These are phyloP conservation scores for Bacidia gigantensis DNA, from an alignment of 495 filamentous ascomycete genomes.

Conservation along the genomic window DNA sequence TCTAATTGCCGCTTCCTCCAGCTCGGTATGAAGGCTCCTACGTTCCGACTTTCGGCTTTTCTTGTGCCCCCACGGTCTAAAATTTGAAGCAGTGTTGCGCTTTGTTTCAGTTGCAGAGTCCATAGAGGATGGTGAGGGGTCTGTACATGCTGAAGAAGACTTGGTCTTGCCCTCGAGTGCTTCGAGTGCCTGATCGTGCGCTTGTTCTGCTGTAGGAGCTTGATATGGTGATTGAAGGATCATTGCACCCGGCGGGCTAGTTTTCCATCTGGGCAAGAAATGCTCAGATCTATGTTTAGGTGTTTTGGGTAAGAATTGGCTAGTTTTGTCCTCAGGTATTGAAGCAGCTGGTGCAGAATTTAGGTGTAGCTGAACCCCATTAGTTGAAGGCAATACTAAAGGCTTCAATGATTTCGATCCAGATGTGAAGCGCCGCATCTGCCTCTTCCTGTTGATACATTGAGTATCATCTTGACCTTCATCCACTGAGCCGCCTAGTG, in stretches of 20 bases:
- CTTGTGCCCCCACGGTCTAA: not conserved
- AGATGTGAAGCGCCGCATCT: constrained; percentile 27
- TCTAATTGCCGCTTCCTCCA: constrained; percentile 9
- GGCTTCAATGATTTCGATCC: constrained; percentile 26
- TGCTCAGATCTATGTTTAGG: constrained; percentile 15
- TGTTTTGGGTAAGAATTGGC: constrained; percentile 8
- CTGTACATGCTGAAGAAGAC: not conserved
- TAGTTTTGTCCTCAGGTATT: constrained; percentile 4
- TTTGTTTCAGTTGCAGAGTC: not conserved
- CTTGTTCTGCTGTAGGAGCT: constrained; percentile 9
- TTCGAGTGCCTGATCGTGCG: constrained; percentile 19
- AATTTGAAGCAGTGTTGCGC: not conserved
- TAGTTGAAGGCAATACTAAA: constrained; percentile 22
- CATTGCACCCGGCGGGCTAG: constrained; percentile 12
- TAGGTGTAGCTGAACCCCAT: constrained; percentile 13
- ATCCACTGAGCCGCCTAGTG: constrained; percentile 10
- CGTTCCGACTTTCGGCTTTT: constrained; percentile 3
- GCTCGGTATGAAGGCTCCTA: constrained; percentile 16
- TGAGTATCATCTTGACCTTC: constrained; percentile 10
- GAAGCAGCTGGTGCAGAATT: constrained; percentile 18
- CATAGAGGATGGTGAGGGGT: not conserved
- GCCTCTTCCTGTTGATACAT: constrained; percentile 15
- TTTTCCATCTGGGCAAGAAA: constrained; percentile 12
- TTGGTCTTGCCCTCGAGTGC: constrained; percentile 19
- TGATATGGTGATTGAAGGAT: constrained; percentile 10